Evolutionary conservation across 2,329 filamentous ascomycete genomes (phyloP).

Genomic region (Diatrype stigma): DNA sequence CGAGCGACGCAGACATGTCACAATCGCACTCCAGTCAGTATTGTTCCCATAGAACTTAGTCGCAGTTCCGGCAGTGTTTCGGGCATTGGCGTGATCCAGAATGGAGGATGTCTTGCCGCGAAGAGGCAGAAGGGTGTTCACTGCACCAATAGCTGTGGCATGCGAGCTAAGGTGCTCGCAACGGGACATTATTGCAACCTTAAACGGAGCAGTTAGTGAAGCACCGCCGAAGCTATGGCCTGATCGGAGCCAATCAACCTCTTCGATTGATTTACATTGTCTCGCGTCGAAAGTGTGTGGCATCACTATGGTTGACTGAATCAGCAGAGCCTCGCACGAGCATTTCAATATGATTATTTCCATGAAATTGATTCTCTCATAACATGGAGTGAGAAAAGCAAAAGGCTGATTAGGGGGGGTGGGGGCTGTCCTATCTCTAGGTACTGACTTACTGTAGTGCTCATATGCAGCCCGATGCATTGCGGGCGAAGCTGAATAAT

Average conservation of each 20-base stretch:
- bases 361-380: too few species aligned
- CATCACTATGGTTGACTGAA: slow-evolving; percentile 39
- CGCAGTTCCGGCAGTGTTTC: slow-evolving; percentile 58
- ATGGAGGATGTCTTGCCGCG: slow-evolving; percentile 46
- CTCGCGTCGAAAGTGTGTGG: slow-evolving; percentile 60
- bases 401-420: neutral
- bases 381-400: neutral
- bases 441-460: slow-evolving; percentile 44
- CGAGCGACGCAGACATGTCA: slow-evolving; percentile 59
- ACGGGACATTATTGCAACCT: slow-evolving; percentile 61
- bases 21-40: slow-evolving; percentile 65
- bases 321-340: too few species aligned
- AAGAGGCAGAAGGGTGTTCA: slow-evolving; percentile 67
- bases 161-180: slow-evolving; percentile 64
- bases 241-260: slow-evolving; percentile 54
- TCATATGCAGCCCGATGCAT: slow-evolving; percentile 69
- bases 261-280: slow-evolving; percentile 56
- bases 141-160: slow-evolving; percentile 66
- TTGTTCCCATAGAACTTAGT: slow-evolving; percentile 66
- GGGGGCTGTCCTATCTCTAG: too few species aligned
- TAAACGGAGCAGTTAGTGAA: slow-evolving; percentile 65
- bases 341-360: neutral
- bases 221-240: slow-evolving; percentile 64
- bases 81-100: slow-evolving; percentile 52
- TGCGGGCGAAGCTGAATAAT: slow-evolving; percentile 66